Percentiles rank a stretch among this genome's conserved stretches.
phyloP scores from a whole-genome alignment of 306 rosid species.

The Boehmeria nivea region DNA sequence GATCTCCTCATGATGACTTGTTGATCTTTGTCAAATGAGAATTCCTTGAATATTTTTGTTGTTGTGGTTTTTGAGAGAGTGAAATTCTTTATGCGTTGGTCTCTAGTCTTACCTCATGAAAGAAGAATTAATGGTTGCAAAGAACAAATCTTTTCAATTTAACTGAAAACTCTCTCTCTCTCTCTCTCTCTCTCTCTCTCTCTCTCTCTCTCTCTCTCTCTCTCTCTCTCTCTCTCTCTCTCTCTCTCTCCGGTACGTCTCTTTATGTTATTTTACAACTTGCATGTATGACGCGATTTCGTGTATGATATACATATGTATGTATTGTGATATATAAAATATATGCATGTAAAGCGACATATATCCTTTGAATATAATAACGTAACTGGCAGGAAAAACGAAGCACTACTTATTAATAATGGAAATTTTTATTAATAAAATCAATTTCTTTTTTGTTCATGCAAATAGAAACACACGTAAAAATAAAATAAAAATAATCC shows the following conservation, averaged over 20 bases:
- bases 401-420: not conserved
- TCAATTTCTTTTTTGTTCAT: too few relatives aligned
- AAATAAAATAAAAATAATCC: not conserved
- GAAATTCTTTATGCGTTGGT: too few relatives aligned
- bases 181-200: not conserved
- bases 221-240: slow-evolving; percentile 9
- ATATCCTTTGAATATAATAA: not conserved
- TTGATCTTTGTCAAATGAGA: not conserved
- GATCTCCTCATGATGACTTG: not conserved
- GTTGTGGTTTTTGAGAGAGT: not conserved
- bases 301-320: not conserved
- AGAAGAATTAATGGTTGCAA: slow-evolving; percentile 11
- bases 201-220: slow-evolving; percentile 10
- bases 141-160: too few relatives aligned
- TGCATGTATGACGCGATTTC: slow-evolving; percentile 15
- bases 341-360: not conserved
- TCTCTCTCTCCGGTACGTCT: not conserved
- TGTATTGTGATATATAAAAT: not conserved
- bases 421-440: not conserved
- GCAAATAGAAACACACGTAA: too few relatives aligned
- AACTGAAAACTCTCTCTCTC: too few relatives aligned
- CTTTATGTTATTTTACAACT: not conserved
- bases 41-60: not conserved
- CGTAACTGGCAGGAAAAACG: not conserved
- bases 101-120: slow-evolving; percentile 2